These are phyloP conservation scores for Coemansia guatemalensis DNA, from an alignment of 192 early-diverging fungal genomes.

Conservation along the genomic window DNA sequence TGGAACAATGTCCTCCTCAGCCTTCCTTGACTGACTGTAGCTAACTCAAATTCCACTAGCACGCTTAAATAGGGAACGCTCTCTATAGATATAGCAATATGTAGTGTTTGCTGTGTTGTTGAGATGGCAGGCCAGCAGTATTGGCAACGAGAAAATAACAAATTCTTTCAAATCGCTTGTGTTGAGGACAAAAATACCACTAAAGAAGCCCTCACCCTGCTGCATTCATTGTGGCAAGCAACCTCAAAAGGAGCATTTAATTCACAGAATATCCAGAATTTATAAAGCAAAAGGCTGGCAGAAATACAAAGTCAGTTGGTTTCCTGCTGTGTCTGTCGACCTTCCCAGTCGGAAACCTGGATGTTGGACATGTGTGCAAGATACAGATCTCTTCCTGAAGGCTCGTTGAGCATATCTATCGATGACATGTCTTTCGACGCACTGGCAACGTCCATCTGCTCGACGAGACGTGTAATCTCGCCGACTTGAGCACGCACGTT, in stretches of 20 bases:
- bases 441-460: slow-evolving; percentile 30
- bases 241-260: no score
- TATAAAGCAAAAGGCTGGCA: slow-evolving; percentile 1
- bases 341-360: slow-evolving; percentile 30
- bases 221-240: not conserved
- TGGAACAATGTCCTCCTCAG: no score
- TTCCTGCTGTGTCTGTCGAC: slow-evolving; percentile 24
- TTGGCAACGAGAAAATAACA: not conserved
- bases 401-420: slow-evolving; percentile 35
- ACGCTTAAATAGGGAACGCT: not conserved
- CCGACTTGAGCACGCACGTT: slow-evolving; percentile 22
- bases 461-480: slow-evolving; percentile 29
- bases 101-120: not conserved
- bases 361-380: slow-evolving; percentile 45
- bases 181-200: not conserved
- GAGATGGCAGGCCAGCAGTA: not conserved
- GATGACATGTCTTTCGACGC: slow-evolving; percentile 12
- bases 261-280: not conserved
- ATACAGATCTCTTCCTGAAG: slow-evolving; percentile 44
- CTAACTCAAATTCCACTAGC: not conserved
- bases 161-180: not conserved
- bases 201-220: not conserved
- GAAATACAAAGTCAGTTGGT: slow-evolving; percentile 16
- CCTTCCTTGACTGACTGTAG: not conserved
- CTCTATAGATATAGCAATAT: not conserved